phyloP scores from a whole-genome alignment of 148 eudicot genomes.

The Persicaria tinctoria region DNA sequence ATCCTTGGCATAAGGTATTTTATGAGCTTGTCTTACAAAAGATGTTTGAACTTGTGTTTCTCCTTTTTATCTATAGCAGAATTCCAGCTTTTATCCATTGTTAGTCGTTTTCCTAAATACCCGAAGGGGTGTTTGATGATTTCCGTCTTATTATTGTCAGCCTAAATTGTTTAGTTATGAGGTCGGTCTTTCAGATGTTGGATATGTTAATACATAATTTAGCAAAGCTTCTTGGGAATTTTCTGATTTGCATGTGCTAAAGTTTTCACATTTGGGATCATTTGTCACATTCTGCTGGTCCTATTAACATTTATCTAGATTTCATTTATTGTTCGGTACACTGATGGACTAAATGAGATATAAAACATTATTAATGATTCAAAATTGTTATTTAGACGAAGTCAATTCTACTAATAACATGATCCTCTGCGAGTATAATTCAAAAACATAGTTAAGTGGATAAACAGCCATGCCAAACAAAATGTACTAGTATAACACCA shows the following conservation, averaged over 20 bases:
- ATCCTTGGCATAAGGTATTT: constrained; percentile 96
- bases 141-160: background rate
- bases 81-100: background rate
- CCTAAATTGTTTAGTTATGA: background rate
- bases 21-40: background rate
- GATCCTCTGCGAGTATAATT: background rate
- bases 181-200: background rate
- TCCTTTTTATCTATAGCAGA: background rate
- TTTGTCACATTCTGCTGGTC: background rate
- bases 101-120: background rate
- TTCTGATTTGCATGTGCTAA: background rate
- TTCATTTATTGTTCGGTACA: background rate
- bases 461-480: background rate
- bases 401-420: background rate
- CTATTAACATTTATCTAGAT: background rate
- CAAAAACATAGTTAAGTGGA: background rate
- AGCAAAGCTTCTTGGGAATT: background rate
- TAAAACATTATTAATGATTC: background rate
- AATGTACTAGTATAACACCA: background rate
- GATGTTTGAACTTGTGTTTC: background rate
- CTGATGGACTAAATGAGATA: background rate
- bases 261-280: background rate
- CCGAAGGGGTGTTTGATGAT: background rate
- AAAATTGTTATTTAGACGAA: background rate
- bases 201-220: background rate